Base-by-base conservation (phyloP, 495 filamentous ascomycete species). In the Aspergillus panamensis region DNA sequence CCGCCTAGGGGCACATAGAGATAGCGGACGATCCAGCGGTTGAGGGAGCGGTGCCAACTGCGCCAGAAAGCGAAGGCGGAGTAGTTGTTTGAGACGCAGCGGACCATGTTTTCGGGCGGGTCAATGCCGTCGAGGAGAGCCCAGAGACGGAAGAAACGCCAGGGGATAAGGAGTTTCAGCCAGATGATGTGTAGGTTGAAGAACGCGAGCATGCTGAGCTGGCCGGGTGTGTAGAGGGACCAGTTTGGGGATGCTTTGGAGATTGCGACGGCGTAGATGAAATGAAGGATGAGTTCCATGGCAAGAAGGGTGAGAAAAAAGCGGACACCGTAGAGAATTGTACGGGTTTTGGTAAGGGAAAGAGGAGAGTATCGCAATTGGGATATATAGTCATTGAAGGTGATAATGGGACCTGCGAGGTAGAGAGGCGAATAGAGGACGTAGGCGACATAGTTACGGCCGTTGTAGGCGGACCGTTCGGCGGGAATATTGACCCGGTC, bases 171-270 rank as follows among this genome's bases (percentile, higher is more conserved):
- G 0, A 99, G 86, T 69, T 99, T 99, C 47, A 99, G 82, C 94
- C 94, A 99, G 72, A 99, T 91, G 71, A 96, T 84, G 77, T 96
- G 89, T 19, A 99, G 85, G 73, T 96, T 97, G 80, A 99, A 96
- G 80, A 86, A 96, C 57, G 88, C 92, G 9, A 99, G 84, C 77
- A 97, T 87, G 68, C 84, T 87, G 30, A 97, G 83, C 64, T 99
- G 94, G 56, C 85, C 85, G 0, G 94, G 88, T 5, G 88, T 92
- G 75, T 97, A 97, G 44, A 86, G 73, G 31, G 78, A 77, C 95
- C 95, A 97, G 52, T 82, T 69, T 2, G 91, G 90, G 12, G 82
- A 71, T 7, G 87, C 78, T 70, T 96, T 91, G 60, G 87, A 89
- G 68, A 99, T 99, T 51, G 94, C 94, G 57, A 96, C 87, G 45